Conservation (phyloP, 441 rosid species). For the Erodium moschatum region DNA sequence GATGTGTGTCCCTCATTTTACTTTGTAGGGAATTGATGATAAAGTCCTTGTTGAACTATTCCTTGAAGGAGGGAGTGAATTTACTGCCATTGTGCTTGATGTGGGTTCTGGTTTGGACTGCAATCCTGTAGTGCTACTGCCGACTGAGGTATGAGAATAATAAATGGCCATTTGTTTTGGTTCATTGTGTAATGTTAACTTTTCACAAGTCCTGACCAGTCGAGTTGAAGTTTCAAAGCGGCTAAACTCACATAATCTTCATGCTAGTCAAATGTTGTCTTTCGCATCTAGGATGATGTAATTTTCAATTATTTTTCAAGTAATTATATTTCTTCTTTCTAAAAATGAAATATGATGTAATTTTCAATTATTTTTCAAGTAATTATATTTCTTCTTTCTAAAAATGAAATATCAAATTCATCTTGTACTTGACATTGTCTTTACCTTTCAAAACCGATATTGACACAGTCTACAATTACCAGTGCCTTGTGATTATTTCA, state of each 20-base stretch:
- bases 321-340: background rate
- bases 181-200: slow-evolving; percentile 1
- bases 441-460: slow-evolving; percentile 9
- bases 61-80: slow-evolving; percentile 78
- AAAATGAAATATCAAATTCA: background rate
- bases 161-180: slow-evolving; percentile 18
- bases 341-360: background rate
- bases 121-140: slow-evolving; percentile 72
- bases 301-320: background rate
- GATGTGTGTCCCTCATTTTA: slow-evolving; percentile 16
- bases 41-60: slow-evolving; percentile 66
- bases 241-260: background rate
- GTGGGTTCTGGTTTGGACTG: slow-evolving; percentile 70
- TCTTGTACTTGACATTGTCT: background rate
- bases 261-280: slow-evolving; percentile 4
- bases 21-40: slow-evolving; percentile 68
- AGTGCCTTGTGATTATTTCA: slow-evolving; percentile 7
- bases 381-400: background rate
- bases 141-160: slow-evolving; percentile 64
- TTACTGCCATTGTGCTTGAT: slow-evolving; percentile 86
- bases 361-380: background rate
- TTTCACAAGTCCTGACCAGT: background rate
- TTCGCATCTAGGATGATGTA: background rate
- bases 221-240: background rate
- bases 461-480: background rate